These are phyloP conservation scores for Pseudogymnoascus sp. DNA, from an alignment of 2,329 filamentous ascomycete species.

Conservation along the genomic window DNA sequence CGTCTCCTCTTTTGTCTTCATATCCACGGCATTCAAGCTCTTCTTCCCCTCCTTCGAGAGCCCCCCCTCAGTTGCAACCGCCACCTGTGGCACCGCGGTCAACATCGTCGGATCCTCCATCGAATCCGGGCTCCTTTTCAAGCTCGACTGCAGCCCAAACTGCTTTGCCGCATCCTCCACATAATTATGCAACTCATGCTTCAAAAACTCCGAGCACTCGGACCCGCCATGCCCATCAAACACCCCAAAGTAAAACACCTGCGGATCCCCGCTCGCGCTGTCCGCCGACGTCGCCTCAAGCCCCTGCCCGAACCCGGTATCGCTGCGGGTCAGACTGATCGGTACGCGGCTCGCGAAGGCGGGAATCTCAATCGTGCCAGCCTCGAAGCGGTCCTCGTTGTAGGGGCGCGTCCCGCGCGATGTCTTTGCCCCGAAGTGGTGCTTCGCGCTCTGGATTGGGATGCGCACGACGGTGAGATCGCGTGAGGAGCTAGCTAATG, in stretches of 20 bases:
- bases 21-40: constrained; percentile 38
- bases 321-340: constrained; percentile 41
- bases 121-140: constrained; percentile 40
- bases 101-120: constrained; percentile 17
- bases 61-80: constrained; percentile 23
- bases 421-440: constrained; percentile 80
- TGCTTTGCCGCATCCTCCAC: constrained; percentile 72
- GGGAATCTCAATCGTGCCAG: constrained; percentile 85
- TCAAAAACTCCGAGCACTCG: constrained; percentile 81
- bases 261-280: constrained; percentile 77
- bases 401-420: constrained; percentile 77
- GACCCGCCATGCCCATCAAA: constrained; percentile 93
- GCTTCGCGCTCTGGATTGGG: constrained; percentile 85
- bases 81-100: constrained; percentile 2
- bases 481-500: constrained; percentile 53
- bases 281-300: constrained; percentile 64
- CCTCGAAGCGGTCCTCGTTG: constrained; percentile 93
- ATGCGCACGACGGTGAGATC: constrained; percentile 94
- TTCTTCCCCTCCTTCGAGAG: constrained; percentile 30
- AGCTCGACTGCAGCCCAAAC: constrained; percentile 72
- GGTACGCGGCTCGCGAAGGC: constrained; percentile 84
- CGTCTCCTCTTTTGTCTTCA: constrained; percentile 42
- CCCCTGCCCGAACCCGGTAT: constrained; percentile 13
- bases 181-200: constrained; percentile 79
- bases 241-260: constrained; percentile 94